Evolutionary conservation across 2,329 filamentous ascomycete species (phyloP).

Genomic region (Clathrospora elynae): DNA sequence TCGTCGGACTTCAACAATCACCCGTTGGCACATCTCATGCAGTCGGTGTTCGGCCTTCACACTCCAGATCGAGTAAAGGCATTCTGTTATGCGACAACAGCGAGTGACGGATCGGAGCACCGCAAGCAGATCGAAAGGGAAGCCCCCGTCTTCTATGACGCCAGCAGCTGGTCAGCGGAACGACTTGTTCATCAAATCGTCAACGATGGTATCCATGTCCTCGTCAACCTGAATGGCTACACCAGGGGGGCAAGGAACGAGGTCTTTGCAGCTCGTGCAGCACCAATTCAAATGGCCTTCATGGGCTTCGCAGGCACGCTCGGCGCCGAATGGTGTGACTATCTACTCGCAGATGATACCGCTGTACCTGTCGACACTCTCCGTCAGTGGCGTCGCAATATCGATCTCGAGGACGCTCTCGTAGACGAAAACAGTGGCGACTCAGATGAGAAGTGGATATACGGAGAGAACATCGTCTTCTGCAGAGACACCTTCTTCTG

Average conservation of each 20-base stretch:
- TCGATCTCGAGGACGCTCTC: slow-evolving; percentile 70
- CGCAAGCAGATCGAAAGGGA: slow-evolving; percentile 92
- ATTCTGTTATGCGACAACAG: slow-evolving; percentile 93
- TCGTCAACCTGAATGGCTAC: slow-evolving; percentile 98
- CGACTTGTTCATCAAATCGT: slow-evolving; percentile 84
- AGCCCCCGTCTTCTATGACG: slow-evolving; percentile 88
- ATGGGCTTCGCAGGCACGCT: slow-evolving; percentile 98
- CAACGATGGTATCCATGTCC: slow-evolving; percentile 85
- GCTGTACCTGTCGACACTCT: slow-evolving; percentile 83
- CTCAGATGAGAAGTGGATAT: slow-evolving; percentile 82
- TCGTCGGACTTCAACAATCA: slow-evolving; percentile 99
- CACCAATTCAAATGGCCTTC: slow-evolving; percentile 98
- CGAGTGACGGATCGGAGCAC: slow-evolving; percentile 86
- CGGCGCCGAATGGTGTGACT: slow-evolving; percentile 98
- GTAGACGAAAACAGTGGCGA: slow-evolving; percentile 69
- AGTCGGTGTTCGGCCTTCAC: slow-evolving; percentile 96
- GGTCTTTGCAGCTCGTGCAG: slow-evolving; percentile 91
- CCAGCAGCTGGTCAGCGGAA: slow-evolving; percentile 84
- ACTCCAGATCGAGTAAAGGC: slow-evolving; percentile 74
- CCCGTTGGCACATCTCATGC: slow-evolving; percentile 94
- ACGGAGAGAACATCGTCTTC: slow-evolving; percentile 95
- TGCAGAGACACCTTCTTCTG: slow-evolving; percentile 97
- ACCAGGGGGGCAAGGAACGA: slow-evolving; percentile 96
- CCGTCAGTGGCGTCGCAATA: slow-evolving; percentile 76
- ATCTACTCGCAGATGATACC: slow-evolving; percentile 86